Base-by-base conservation (phyloP, 208 protist species). In the Naegleria gruberi region DNA sequence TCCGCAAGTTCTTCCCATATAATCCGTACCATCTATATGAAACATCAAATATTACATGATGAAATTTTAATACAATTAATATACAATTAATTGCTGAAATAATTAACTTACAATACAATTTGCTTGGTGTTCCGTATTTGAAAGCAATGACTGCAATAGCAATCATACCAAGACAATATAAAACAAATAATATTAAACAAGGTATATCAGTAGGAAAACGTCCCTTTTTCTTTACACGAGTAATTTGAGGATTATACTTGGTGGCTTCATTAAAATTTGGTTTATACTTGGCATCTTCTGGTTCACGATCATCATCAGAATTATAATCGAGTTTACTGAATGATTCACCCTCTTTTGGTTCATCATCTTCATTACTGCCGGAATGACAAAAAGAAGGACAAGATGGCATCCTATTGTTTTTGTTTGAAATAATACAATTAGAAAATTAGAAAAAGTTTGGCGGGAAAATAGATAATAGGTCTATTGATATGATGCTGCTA, bases 121-220 rank as follows among this genome's bases (percentile, higher is more conserved):
- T 77, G 30, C 34, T 82, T 82, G 73, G 73, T n/a, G 23, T 41
- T 43, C 82, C 82, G 34, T 45, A 47, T 40, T 17, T 40, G 17
- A 42, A 86, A 37, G 42, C 43, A 47, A 46, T 26, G 4, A 86
- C 41, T 30, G 42, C 82, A 26, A 86, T 15, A 0, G 82, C 82
- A n/a, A 86, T 30, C 82, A 86, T 86, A 45, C 82, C 82, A 0
- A 86, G 4, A 5, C 15, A 26, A 86, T 42, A 86, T 46, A 47
- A 4, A 45, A 46, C 82, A 86, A 86, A 86, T 10, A 86, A 46
- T 23, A 86, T 46, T 6, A 26, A 46, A 86, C 82, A 86, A 15
- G 82, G 82, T 45, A 86, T 86, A 37, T 86, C 82, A 30, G 82
- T 86, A 46, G 82, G 82, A 8, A 30, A 46, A 45, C 82, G 43